phyloP scores from a whole-genome alignment of 108 stramenopile species.

The Ochromonas danica region DNA sequence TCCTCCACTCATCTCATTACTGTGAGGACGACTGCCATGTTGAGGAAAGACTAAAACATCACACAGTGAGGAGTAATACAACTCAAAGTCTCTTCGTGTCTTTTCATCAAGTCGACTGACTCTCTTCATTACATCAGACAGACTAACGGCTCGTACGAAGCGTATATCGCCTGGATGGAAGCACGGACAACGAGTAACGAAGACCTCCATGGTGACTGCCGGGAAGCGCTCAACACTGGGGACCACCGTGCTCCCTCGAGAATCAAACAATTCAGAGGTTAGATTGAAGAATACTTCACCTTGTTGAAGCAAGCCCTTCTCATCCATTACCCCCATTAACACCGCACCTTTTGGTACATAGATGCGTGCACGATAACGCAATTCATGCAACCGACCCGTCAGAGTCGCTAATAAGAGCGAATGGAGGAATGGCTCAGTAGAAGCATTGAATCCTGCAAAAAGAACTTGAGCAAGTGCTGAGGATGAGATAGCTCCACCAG shows the following conservation, averaged over 20 bases:
- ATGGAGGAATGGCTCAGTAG: not conserved
- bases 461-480: not conserved
- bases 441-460: not conserved
- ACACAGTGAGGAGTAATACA: not conserved
- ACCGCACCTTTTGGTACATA: not conserved
- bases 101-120: too few species aligned
- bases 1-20: not conserved
- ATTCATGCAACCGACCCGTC: not conserved
- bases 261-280: too few species aligned
- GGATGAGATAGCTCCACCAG: too few species aligned
- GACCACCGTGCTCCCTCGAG: too few species aligned
- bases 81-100: too few species aligned
- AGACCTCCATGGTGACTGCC: too few species aligned
- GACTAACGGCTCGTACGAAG: not conserved
- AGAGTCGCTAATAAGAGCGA: not conserved
- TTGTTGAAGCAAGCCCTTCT: not conserved
- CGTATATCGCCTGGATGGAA: not conserved
- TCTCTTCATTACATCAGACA: too few species aligned
- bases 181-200: not conserved
- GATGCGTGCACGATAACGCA: not conserved
- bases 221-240: too few species aligned
- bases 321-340: not conserved
- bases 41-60: not conserved
- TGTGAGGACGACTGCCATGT: not conserved
- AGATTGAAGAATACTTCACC: not conserved